phyloP scores from a whole-genome alignment of 352 stramenopile genomes.

The Phytophthora pini region DNA sequence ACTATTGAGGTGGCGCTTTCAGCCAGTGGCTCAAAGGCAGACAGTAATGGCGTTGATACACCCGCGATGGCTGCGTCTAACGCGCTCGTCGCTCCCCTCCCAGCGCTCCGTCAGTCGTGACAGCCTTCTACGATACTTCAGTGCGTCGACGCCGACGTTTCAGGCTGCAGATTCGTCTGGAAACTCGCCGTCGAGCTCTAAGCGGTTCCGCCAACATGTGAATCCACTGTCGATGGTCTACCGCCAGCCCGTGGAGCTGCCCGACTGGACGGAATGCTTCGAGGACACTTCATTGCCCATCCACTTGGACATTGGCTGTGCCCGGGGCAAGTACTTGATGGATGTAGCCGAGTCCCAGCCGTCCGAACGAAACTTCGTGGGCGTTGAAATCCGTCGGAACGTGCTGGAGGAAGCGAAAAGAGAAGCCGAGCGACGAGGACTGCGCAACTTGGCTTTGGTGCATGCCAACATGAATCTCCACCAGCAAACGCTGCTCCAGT shows the following conservation, averaged over 20 bases:
- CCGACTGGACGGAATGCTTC: constrained; percentile 66
- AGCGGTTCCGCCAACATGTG: constrained; percentile 85
- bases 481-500: constrained; percentile 60
- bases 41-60: constrained; percentile 16
- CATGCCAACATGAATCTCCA: constrained; percentile 91
- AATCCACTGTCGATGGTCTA: constrained; percentile 80
- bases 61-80: constrained; percentile 18
- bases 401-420: constrained; percentile 67
- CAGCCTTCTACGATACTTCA: constrained; percentile 16
- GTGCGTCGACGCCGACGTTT: constrained; percentile 7
- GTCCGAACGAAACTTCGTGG: constrained; percentile 68
- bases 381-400: constrained; percentile 86
- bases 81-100: constrained; percentile 3
- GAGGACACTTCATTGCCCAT: constrained; percentile 59
- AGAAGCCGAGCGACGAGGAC: constrained; percentile 46
- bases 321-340: constrained; percentile 83
- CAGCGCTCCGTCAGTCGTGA: neutral
- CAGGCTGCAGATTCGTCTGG: neutral
- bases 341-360: constrained; percentile 51
- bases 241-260: constrained; percentile 63
- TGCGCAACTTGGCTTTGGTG: constrained; percentile 78
- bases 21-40: neutral
- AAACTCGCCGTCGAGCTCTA: constrained; percentile 37
- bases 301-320: constrained; percentile 86
- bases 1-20: neutral